phyloP scores from a whole-genome alignment of 768 basidiomycete genomes.

The Melanogaster broomeanus region DNA sequence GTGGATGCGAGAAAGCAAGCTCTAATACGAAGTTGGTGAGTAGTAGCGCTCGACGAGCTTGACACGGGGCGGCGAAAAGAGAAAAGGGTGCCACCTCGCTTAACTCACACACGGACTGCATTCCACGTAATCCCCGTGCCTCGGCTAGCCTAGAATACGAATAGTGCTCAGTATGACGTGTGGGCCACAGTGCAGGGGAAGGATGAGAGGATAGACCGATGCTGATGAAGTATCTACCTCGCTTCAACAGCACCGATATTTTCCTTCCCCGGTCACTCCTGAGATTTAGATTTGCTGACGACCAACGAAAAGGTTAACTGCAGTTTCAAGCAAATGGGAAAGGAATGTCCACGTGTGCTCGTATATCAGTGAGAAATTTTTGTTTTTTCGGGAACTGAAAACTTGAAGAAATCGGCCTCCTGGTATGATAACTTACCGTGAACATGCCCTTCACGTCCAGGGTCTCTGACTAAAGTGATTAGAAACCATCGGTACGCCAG shows the following conservation, averaged over 20 bases:
- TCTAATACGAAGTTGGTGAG: no score
- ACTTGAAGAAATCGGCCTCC: conserved; percentile 17
- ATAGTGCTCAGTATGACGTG: conserved; percentile 60
- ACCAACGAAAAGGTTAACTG: conserved; percentile 3
- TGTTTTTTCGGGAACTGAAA: conserved; percentile 14
- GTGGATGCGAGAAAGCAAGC: no score
- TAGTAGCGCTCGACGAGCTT: no score
- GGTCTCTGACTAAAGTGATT: background rate
- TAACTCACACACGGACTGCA: no score
- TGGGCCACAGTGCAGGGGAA: conserved; percentile 49
- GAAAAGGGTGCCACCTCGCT: no score
- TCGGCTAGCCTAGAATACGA: no score
- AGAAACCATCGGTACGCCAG: background rate
- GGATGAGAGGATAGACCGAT: conserved; percentile 57
- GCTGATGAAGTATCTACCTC: conserved; percentile 66
- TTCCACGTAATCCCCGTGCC: no score
- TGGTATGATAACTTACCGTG: conserved; percentile 17
- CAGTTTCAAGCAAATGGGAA: background rate
- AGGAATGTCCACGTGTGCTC: conserved; percentile 11
- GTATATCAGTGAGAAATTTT: conserved; percentile 19
- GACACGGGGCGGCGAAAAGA: no score
- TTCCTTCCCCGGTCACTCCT: conserved; percentile 59
- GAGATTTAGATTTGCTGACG: no score
- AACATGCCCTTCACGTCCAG: background rate
- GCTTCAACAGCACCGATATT: conserved; percentile 55